phyloP scores from a whole-genome alignment of 306 rosid genomes.

The Casuarina glauca region DNA sequence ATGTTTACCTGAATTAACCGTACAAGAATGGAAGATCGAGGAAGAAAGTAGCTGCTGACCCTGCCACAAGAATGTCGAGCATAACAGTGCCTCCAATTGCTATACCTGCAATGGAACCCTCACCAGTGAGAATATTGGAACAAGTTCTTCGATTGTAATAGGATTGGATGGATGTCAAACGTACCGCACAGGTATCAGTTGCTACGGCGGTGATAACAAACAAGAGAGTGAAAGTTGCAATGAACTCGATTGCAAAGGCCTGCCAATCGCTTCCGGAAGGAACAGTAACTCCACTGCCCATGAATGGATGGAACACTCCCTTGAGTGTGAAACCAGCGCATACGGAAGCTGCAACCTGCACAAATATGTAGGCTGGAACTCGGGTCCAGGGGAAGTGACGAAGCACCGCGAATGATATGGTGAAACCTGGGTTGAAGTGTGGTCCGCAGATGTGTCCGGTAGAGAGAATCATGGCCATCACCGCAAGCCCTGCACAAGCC shows the following conservation, averaged over 20 bases:
- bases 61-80: slow-evolving; percentile 58
- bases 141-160: too few relatives aligned
- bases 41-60: slow-evolving; percentile 31
- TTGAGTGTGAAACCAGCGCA: slow-evolving; percentile 39
- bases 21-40: too few relatives aligned
- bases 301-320: slow-evolving; percentile 32
- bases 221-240: slow-evolving; percentile 53
- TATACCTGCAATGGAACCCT: slow-evolving; percentile 32
- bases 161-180: background rate
- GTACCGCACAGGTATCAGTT: slow-evolving; percentile 60
- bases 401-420: slow-evolving; percentile 43
- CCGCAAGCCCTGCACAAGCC: slow-evolving; percentile 63
- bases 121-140: too few relatives aligned
- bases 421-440: slow-evolving; percentile 62
- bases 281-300: slow-evolving; percentile 48
- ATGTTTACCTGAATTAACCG: too few relatives aligned
- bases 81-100: slow-evolving; percentile 58
- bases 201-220: slow-evolving; percentile 45
- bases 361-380: slow-evolving; percentile 45
- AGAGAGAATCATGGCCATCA: slow-evolving; percentile 39
- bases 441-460: slow-evolving; percentile 59
- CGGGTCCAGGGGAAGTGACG: slow-evolving; percentile 22
- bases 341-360: slow-evolving; percentile 39
- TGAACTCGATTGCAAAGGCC: slow-evolving; percentile 53
- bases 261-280: slow-evolving; percentile 38